Percentiles rank a stretch among this genome's conserved stretches.
Evolutionary conservation across 1,284 basidiomycete species (phyloP).

Genomic region (Limonomyces culmigenus): DNA sequence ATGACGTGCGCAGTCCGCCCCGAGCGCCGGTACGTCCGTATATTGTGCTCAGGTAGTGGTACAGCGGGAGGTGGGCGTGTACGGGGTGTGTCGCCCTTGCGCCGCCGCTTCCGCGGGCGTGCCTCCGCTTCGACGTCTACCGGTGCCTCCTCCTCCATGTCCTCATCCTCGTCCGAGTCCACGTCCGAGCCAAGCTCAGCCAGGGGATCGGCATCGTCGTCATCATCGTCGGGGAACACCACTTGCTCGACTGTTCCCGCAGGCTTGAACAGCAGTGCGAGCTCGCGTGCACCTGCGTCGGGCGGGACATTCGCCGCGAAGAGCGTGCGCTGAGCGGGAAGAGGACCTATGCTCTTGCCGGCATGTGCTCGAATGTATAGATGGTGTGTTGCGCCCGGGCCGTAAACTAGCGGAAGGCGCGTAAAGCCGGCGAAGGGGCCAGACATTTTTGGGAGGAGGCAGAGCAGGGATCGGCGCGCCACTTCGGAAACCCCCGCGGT

Average conservation of each 20-base stretch:
- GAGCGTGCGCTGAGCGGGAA: slow-evolving; percentile 60
- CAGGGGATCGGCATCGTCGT: slow-evolving; percentile 17
- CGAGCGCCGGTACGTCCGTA: slow-evolving; percentile 41
- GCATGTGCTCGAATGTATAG: slow-evolving; percentile 28
- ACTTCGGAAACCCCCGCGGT: too few species aligned
- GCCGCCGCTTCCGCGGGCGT: slow-evolving; percentile 30
- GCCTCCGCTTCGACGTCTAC: slow-evolving; percentile 13
- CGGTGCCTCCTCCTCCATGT: slow-evolving; percentile 4
- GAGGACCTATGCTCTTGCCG: slow-evolving; percentile 20
- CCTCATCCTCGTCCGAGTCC: slow-evolving; percentile 12
- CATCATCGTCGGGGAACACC: slow-evolving; percentile 33
- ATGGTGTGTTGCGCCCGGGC: neutral
- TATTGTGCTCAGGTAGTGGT: slow-evolving; percentile 34
- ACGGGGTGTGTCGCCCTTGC: slow-evolving; percentile 16
- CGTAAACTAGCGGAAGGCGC: too few species aligned
- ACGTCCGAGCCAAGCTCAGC: slow-evolving; percentile 10
- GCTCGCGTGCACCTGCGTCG: slow-evolving; percentile 66
- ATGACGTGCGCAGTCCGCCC: slow-evolving; percentile 59
- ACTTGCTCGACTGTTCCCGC: slow-evolving; percentile 67
- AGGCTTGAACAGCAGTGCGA: slow-evolving; percentile 54
- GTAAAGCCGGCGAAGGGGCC: neutral
- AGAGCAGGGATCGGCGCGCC: too few species aligned
- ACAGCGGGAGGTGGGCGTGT: slow-evolving; percentile 27
- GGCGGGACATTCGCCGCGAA: slow-evolving; percentile 80
- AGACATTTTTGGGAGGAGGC: neutral